Base-by-base conservation (phyloP, 257 asterid species). In the Solanum ossicruentum region DNA sequence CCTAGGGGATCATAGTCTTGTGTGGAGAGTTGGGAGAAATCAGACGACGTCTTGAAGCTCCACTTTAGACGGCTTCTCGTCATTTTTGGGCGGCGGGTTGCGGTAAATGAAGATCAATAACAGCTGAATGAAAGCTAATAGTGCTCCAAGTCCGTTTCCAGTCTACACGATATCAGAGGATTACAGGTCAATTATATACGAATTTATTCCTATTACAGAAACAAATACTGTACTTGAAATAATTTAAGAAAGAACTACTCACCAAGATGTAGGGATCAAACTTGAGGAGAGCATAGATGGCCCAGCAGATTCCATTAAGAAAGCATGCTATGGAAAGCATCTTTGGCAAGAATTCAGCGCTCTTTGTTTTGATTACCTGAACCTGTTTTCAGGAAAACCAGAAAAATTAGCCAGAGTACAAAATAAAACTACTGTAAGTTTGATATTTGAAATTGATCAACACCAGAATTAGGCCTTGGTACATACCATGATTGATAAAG, bases 111-210 rank as follows among this genome's bases (percentile, higher is more conserved):
- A 36, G 3, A 56, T 83, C 13, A 94, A 79, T 2, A 36, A 0
- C 2, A 94, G 92, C 90, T 93, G 97, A 20, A 87, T 3, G 0
- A 84, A 3, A 5, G 91, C 91, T 12, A 91, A 84, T 0, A 88
- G 5, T 26, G 72, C 91, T 85, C 97, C 98, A 67, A 87, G 11
- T 18, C 98, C 97, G 77, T 93, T 94, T 7, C 91, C 91, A 78
- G 58, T 78, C 97, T 94, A 69, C 87, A 86, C 36, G 7, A 66
- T 65, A 65, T 78, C 12, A 66, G 26, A 52, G 49, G 47, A 55
- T 71, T 80, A 26, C 45, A 12, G 23, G 5, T 41, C 3, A 11
- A 20, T 12, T 3, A 28, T 28, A 28, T 28, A 28, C 32, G 32
- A 28, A 28, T 28, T 28, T 28, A 28, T 28, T 28, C 32, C 32